phyloP scores from a whole-genome alignment of 2,329 filamentous ascomycete species.

The Dactylonectria macrodidyma region DNA sequence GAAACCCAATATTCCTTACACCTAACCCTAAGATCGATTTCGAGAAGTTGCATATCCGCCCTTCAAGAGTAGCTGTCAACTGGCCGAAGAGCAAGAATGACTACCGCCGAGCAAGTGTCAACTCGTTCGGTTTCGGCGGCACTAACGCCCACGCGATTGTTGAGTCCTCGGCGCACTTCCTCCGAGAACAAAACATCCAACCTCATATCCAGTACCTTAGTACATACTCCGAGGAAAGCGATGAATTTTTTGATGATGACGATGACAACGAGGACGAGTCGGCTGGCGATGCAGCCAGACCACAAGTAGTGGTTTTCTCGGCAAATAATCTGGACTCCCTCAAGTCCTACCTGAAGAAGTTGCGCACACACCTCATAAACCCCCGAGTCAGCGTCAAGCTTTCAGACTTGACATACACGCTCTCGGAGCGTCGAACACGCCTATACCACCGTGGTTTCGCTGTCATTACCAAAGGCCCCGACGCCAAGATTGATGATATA shows the following conservation, averaged over 20 bases:
- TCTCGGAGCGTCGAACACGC: slow-evolving; percentile 41
- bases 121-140: slow-evolving; percentile 61
- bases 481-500: slow-evolving; percentile 16
- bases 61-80: slow-evolving; percentile 48
- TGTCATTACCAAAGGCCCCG: slow-evolving; percentile 24
- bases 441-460: slow-evolving; percentile 43
- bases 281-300: slow-evolving; percentile 7
- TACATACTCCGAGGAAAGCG: slow-evolving; percentile 4
- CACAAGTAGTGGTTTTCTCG: slow-evolving; percentile 32
- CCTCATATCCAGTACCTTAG: neutral
- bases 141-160: slow-evolving; percentile 60
- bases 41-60: slow-evolving; percentile 16
- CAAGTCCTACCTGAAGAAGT: slow-evolving; percentile 19
- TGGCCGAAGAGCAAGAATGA: slow-evolving; percentile 54
- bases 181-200: slow-evolving; percentile 6
- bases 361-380: slow-evolving; percentile 44
- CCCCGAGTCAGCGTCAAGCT: slow-evolving; percentile 41
- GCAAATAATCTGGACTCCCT: slow-evolving; percentile 35
- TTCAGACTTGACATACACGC: slow-evolving; percentile 48
- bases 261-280: neutral
- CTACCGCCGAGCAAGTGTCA: slow-evolving; percentile 50
- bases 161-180: slow-evolving; percentile 33
- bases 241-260: neutral
- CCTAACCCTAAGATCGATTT: slow-evolving; percentile 58
- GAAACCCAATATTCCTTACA: slow-evolving; percentile 54